Base-by-base conservation (phyloP, 2,329 filamentous ascomycete genomes). In the Ceratocystis eucalypticola region DNA sequence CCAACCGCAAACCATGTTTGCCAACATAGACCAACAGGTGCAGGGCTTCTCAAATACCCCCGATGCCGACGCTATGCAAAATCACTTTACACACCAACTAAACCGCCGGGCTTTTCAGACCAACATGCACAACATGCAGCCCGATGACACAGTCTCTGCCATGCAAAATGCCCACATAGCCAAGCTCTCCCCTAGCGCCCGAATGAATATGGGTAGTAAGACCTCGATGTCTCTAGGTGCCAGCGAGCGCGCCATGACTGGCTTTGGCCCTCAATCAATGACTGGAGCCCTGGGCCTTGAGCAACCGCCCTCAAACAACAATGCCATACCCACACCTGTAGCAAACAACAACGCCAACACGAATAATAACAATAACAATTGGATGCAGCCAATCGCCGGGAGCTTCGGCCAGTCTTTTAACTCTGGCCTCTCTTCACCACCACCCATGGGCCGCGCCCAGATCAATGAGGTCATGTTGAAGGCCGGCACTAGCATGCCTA, bases 401-500 rank as follows among this genome's bases (percentile, higher is more conserved):
- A 95, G 89, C 74, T 82, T 89, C 28, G 87, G 89, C 37, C 95
- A 92, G 7, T 96, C 91, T 73, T 87, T 90, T 63, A 91, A 93
- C 69, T 96, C 93, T 0, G 90, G 90, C 1, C 91, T 96, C 71
- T 88, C 89, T 5, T 96, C 93, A 0, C 93, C 93, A 2, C 81
- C 88, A 72, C 83, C 85, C 71, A 81, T 81, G 22, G 81, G 83
- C 30, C 80, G 89, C 74, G 83, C 87, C 20, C 89, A 91, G 70
- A 95, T 96, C 71, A 89, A 88, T 20, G 92, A 96, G 72, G 88
- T 96, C 64, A 83, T 99, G 74, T 87, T 92, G 73, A 91, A 89
- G 74, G 91, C 90, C 68, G 88, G 89, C 71, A 88, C 89, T 45
- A 96, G 93, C 0, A 87, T 97, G 78, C 93, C 93, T 1, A 83